Base-by-base conservation (phyloP, 192 early-diverging fungal genomes). In the Linnemannia hyalina region DNA sequence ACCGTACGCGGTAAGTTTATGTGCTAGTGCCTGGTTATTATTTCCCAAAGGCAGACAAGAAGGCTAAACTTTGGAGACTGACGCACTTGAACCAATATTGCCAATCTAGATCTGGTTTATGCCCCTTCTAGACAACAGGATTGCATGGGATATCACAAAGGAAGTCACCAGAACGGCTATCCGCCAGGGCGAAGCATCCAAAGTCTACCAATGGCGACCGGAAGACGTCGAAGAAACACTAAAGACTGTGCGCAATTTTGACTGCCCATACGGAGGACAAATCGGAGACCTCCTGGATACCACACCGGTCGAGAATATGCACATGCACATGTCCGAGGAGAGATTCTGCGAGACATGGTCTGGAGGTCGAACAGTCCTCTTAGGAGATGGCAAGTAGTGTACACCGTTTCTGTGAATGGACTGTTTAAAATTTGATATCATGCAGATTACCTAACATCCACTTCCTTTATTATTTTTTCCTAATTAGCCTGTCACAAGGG, bases 311-410 rank as follows among this genome's bases (percentile, higher is more conserved):
- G 84, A 86, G 26, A 77, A 42, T 52, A 80, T 86, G 76, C 81
- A 81, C 52, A 70, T 86, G 68, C 23, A 86, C 49, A 86, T 86
- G 84, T 65, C 76, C 2, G 84, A 86, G 68, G 84, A 86, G 68
- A 75, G 84, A 23, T 78, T 65, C 32, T 86, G 84, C 32, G 84
- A 86, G 65, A 86, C 84, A 15, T 86, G 84, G 84, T 81, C 77
- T 70, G 84, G 80, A 3, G 84, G 80, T 1, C 68, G 84, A n/a
- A 78, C 76, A n/a, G 84, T 81, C 32, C 84, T 86, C 32, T 22
- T 86, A 4, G 84, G 84, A 6, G 84, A 86, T 70, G 84, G 84
- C 77, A 86, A 46, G 75, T 74, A 38, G 44, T n/a, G 0, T 73
- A 10, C 22, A 26, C 52, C 9, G 15, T 63, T 9, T 5, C 36